Conservation (phyloP, 2,329 filamentous ascomycete genomes). For the Trichophyton benhamiae region DNA sequence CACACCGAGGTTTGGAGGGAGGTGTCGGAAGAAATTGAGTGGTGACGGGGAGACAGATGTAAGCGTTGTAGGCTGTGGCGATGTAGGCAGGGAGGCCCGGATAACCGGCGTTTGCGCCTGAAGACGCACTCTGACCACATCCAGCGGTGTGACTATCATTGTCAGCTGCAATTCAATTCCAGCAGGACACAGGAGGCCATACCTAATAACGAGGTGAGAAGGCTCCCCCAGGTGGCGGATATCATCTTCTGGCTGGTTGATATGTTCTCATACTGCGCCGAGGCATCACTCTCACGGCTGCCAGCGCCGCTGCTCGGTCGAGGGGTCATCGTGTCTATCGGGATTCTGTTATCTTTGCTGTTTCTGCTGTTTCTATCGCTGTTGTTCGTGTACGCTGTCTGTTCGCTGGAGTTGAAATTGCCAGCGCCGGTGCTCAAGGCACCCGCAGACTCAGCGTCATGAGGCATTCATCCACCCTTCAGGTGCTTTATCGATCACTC, state of each 20-base stretch:
- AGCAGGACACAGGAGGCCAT: constrained; percentile 22
- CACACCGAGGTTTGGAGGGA: constrained; percentile 77
- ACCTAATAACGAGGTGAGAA: constrained; percentile 84
- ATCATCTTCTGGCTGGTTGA: constrained; percentile 86
- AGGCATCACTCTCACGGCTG: background rate
- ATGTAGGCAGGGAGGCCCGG: constrained; percentile 30
- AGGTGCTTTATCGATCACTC: background rate
- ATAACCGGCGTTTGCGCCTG: constrained; percentile 61
- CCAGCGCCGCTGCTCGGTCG: background rate
- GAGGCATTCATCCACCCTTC: background rate
- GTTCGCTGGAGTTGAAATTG: too few relatives aligned
- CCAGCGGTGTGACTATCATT: constrained; percentile 76
- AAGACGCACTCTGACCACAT: constrained; percentile 87
- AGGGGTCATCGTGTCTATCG: background rate
- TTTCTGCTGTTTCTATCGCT: background rate
- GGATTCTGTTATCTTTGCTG: background rate
- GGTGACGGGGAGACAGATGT: constrained; percentile 35
- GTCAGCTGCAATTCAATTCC: constrained; percentile 1
- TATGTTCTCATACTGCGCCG: constrained; percentile 40
- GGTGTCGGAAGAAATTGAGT: constrained; percentile 42
- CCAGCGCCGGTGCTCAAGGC: constrained; percentile 1
- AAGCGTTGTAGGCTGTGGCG: background rate
- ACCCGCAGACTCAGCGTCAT: background rate
- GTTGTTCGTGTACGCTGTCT: background rate
- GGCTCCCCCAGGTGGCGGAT: constrained; percentile 78